Base-by-base conservation (phyloP, 352 stramenopile species). In the Phytophthora litchii region DNA sequence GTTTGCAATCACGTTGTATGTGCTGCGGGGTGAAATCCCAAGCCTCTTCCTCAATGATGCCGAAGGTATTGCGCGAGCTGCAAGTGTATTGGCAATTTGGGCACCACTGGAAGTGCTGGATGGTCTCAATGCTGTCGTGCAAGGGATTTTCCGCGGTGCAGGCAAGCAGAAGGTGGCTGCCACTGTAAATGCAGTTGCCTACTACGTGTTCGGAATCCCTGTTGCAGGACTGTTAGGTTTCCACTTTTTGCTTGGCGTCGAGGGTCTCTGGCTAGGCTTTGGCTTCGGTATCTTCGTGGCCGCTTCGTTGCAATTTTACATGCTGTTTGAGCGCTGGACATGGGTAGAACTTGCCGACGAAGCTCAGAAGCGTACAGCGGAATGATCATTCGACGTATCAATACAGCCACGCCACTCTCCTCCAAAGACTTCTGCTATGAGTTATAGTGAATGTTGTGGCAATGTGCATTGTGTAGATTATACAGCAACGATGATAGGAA, bases 161-260 rank as follows among this genome's bases (percentile, higher is more conserved):
- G 86, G 83, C 14, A 64, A 78, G 21, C 86, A 95, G 41, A 74
- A 74, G 3, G 66, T 87, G 16, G 76, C 72, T 9, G 79, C 84
- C 1, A 64, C 72, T n/a, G 69, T 82, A 4, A 92, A 91, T 46
- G 74, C 84, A 10, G 67, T 89, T 12, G 85, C 82, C 1, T 94
- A 91, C 59, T 96, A 92, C 58, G 52, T 76, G 1, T 75, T 90
- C 7, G 86, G 88, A 13, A 74, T 96, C 19, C 87, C 88, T 0
- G 14, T 92, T 0, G 86, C 76, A 1, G 76, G 75, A 14, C 12
- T 87, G 10, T 51, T 93, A 8, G 84, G 54, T 2, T 82, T 95
- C 55, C 38, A 73, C 41, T 53, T 74, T 20, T 38, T 71, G 5
- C 41, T 83, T 10, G 74, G 70, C n/a, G 68, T 91, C 14, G 61